A percentile compares a stretch with the other conserved stretches of the same genome.
Evolutionary conservation across 345 rosid genomes (phyloP).

Genomic region (Gossypium ekmanianum): DNA sequence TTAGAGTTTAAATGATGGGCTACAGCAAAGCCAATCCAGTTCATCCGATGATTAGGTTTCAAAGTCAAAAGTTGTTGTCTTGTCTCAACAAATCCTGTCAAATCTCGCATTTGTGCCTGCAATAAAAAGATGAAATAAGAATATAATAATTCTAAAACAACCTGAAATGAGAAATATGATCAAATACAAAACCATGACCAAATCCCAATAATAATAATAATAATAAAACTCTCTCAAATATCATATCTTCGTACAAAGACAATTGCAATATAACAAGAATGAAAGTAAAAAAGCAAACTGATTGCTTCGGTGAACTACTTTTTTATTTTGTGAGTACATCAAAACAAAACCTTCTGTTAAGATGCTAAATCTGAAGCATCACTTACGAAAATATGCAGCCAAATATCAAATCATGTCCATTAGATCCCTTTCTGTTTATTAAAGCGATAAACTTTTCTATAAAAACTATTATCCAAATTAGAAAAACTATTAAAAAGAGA

Average conservation of each 20-base stretch:
- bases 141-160: not conserved
- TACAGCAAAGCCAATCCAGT: constrained; percentile 99
- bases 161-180: not conserved
- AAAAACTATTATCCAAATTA: not conserved
- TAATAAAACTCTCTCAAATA: not conserved
- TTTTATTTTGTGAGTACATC: not conserved
- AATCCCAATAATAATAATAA: not conserved
- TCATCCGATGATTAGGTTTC: constrained; percentile 98
- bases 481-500: not conserved
- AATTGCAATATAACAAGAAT: not conserved
- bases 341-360: not conserved
- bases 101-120: constrained; percentile 99
- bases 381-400: not conserved
- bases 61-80: constrained; percentile 88
- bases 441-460: too few relatives aligned
- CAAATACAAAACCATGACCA: constrained; percentile 7
- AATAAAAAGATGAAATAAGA: constrained; percentile 15
- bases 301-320: not conserved
- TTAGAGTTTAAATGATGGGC: constrained; percentile 86
- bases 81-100: constrained; percentile 93
- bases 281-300: not conserved
- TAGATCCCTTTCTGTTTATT: not conserved
- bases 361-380: not conserved
- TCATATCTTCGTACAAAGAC: not conserved
- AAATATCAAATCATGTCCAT: not conserved